Percentiles rank a stretch among this genome's conserved stretches.
Evolutionary conservation across 2,329 filamentous ascomycete genomes (phyloP).

Genomic region (Fusarium kyushuense): DNA sequence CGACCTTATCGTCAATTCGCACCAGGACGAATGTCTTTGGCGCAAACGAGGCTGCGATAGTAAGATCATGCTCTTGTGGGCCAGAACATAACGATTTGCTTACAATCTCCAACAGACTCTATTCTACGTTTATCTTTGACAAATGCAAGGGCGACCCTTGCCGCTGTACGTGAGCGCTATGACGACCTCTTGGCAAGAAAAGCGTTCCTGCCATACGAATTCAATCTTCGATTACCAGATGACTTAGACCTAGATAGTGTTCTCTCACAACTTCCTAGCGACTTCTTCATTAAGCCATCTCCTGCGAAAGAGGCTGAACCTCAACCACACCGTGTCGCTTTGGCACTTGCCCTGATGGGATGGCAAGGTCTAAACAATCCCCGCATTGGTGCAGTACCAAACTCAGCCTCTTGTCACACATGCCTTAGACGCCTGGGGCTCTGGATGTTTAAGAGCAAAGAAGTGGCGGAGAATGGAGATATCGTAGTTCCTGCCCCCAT

Average conservation of each 20-base stretch:
- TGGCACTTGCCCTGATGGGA: conserved; percentile 77
- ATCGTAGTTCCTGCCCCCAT: conserved; percentile 71
- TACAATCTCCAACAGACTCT: conserved; percentile 59
- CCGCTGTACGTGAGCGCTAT: conserved; percentile 72
- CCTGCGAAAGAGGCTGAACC: conserved; percentile 46
- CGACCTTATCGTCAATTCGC: conserved; percentile 77
- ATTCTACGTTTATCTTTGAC: conserved; percentile 73
- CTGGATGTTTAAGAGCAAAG: conserved; percentile 91
- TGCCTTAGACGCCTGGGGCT: conserved; percentile 90
- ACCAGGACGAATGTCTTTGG: conserved; percentile 88
- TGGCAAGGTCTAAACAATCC: conserved; percentile 76
- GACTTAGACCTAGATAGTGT: conserved; percentile 64
- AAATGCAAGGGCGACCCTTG: conserved; percentile 69
- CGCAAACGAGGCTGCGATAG: conserved; percentile 87
- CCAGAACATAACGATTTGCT: conserved; percentile 41
- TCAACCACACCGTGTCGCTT: conserved; percentile 69
- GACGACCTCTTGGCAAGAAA: conserved; percentile 68
- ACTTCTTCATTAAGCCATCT: conserved; percentile 65
- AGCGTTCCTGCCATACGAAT: conserved; percentile 70
- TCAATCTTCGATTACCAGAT: conserved; percentile 70
- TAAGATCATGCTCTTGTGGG: conserved; percentile 52
- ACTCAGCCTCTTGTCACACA: conserved; percentile 82
- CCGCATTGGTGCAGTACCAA: conserved; percentile 71
- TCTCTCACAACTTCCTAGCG: conserved; percentile 62
- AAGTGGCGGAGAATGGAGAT: conserved; percentile 66